phyloP scores from a whole-genome alignment of 2,329 filamentous ascomycete species.

The Pseudogymnoascus sp. region DNA sequence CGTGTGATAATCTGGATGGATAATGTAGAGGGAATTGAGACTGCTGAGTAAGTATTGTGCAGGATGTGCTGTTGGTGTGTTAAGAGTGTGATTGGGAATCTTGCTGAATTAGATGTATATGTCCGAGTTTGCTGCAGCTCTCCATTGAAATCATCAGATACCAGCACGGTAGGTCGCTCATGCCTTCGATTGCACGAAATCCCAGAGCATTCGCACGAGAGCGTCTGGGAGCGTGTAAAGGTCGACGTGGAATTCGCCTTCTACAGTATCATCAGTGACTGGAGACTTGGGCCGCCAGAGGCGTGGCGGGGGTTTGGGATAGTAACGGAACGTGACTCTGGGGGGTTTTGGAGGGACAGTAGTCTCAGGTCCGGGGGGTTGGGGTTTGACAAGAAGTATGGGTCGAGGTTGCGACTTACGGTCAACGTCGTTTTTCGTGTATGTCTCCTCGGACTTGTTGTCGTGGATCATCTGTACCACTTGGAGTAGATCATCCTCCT shows the following conservation, averaged over 20 bases:
- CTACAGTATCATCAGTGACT: conserved; percentile 33
- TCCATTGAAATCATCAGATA: conserved; percentile 1
- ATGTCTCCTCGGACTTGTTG: conserved; percentile 87
- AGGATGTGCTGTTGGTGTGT: conserved; percentile 2
- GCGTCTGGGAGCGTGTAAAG: conserved; percentile 91
- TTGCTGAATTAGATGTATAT: conserved; percentile 1
- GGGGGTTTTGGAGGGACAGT: not conserved
- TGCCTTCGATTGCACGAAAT: conserved; percentile 53
- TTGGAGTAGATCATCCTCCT: conserved; percentile 86
- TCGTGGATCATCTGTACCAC: conserved; percentile 98
- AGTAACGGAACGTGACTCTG: conserved; percentile 12
- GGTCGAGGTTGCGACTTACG: conserved; percentile 47
- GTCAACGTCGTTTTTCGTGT: conserved; percentile 95
- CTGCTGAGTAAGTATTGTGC: conserved; percentile 3
- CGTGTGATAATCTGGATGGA: conserved; percentile 7
- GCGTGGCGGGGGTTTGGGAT: not conserved
- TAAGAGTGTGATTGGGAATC: conserved; percentile 1
- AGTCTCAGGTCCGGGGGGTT: not conserved
- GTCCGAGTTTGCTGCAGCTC: not conserved
- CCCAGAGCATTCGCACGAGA: conserved; percentile 91
- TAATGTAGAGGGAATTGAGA: not conserved
- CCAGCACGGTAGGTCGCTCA: conserved; percentile 17
- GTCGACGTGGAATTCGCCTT: conserved; percentile 96
- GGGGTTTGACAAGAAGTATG: not conserved
- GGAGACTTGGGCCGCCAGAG: not conserved